A percentile compares a stretch with the other conserved stretches of the same genome.
Evolutionary conservation across 192 early-diverging fungal species (phyloP).

Genomic region (Physocladia obscura): DNA sequence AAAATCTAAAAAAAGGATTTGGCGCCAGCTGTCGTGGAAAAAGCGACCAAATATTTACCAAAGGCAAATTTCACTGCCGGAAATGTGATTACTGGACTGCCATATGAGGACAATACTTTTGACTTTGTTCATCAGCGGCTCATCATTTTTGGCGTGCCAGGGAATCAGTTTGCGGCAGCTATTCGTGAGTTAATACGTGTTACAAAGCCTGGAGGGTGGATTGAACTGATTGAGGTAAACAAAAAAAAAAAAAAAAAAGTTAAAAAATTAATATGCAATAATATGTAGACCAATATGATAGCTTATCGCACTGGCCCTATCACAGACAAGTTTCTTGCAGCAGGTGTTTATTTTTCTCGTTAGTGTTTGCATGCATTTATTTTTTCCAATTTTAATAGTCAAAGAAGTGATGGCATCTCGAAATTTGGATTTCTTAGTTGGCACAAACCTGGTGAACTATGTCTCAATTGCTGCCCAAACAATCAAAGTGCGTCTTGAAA

Average conservation of each 20-base stretch:
- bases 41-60: too few relatives aligned
- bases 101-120: conserved; percentile 44
- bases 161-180: conserved; percentile 38
- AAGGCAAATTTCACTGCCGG: neutral
- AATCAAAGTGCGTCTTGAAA: neutral
- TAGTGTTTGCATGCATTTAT: too few relatives aligned
- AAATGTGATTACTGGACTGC: neutral
- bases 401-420: too few relatives aligned
- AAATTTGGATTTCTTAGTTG: too few relatives aligned
- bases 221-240: conserved; percentile 48
- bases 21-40: too few relatives aligned
- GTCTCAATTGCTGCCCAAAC: too few relatives aligned
- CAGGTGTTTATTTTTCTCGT: too few relatives aligned
- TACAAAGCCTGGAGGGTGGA: conserved; percentile 49
- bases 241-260: neutral
- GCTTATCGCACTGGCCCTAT: neutral
- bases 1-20: too few relatives aligned
- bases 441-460: too few relatives aligned
- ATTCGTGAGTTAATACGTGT: conserved; percentile 48
- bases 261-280: neutral
- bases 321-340: neutral
- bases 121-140: conserved; percentile 50
- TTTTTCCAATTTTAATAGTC: too few relatives aligned
- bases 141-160: conserved; percentile 34
- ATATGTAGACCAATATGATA: too few relatives aligned